Base-by-base conservation (phyloP, 768 basidiomycete genomes). In the Mycena haematopus region DNA sequence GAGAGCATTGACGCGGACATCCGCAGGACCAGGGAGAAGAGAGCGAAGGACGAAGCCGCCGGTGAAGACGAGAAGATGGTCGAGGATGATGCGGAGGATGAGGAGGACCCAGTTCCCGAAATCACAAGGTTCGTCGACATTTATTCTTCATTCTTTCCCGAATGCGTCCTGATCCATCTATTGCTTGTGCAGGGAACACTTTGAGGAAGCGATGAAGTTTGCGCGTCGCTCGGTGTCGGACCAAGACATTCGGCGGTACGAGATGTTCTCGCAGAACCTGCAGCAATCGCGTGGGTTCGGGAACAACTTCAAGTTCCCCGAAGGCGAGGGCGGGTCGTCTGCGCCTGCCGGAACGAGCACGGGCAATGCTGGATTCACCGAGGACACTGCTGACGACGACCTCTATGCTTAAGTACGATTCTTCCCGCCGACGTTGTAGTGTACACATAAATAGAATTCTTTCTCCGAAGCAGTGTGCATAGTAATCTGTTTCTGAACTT, bases 131-230 rank as follows among this genome's bases (percentile, higher is more conserved):
- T 70, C 25, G 60, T 63, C 56, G 84, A 74, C 54, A 22, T 56
- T 8, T 68, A 51, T 40, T 52, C n/a, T 35, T 6, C 27, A 31
- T 31, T 57, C 46, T 11, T 53, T n/a, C n/a, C n/a, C n/a, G 1
- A 38, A 7, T 25, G 50, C 6, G 68, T 24, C 33, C 35, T 71
- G 21, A 70, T 54, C n/a, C 29, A 36, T 64, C n/a, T 50, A 27
- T 49, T 62, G n/a, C 24, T 1, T 33, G 33, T 33, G 33, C 61
- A 88, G 88, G 71, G 94, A 90, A 0, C 96, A 99, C 83, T 99
- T 99, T 69, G 96, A 99, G 79, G 96, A 99, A 78, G 96, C 97
- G 2, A 99, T 99, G 96, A 90, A 91, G 78, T 99, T 86, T 71
- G 96, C 97, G 65, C 91, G 97, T 75, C 91, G 97, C 55, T 98